phyloP scores from a whole-genome alignment of 2,329 filamentous ascomycete species.

The Calonectria honghensis region DNA sequence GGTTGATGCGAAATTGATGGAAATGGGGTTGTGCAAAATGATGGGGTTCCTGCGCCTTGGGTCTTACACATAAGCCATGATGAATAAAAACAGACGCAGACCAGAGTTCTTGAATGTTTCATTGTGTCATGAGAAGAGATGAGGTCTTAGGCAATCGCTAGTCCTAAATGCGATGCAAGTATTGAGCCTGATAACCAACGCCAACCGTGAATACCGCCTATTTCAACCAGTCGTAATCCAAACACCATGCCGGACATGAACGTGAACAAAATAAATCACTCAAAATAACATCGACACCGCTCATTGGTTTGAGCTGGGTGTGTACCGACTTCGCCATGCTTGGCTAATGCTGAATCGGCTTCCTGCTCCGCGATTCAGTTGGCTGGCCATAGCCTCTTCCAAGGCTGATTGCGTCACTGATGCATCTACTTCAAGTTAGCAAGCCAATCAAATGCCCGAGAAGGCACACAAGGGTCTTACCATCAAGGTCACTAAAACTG shows the following conservation, averaged over 20 bases:
- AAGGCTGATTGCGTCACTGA: slow-evolving; percentile 88
- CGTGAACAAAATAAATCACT: slow-evolving; percentile 38
- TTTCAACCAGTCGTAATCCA: slow-evolving; percentile 37
- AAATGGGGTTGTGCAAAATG: not conserved
- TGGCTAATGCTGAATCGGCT: slow-evolving; percentile 81
- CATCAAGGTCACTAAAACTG: slow-evolving; percentile 90
- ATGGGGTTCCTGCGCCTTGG: not conserved
- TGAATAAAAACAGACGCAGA: not conserved
- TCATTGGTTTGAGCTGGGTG: slow-evolving; percentile 61
- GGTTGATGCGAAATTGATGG: not conserved
- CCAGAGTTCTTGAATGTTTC: not conserved
- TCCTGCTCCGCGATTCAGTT: slow-evolving; percentile 61
- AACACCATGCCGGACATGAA: slow-evolving; percentile 50
- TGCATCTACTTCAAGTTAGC: slow-evolving; percentile 72
- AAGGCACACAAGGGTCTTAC: slow-evolving; percentile 62
- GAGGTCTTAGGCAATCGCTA: slow-evolving; percentile 44
- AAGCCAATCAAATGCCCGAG: slow-evolving; percentile 20
- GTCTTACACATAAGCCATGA: not conserved
- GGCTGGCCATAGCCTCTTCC: slow-evolving; percentile 83
- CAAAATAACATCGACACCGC: slow-evolving; percentile 28
- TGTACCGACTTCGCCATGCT: slow-evolving; percentile 78
- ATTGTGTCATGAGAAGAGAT: slow-evolving; percentile 45
- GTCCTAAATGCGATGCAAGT: slow-evolving; percentile 36
- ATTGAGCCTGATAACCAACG: slow-evolving; percentile 46
- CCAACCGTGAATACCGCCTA: slow-evolving; percentile 49